phyloP scores from a whole-genome alignment of 768 basidiomycete species.

The Xerocomellus intermedius region DNA sequence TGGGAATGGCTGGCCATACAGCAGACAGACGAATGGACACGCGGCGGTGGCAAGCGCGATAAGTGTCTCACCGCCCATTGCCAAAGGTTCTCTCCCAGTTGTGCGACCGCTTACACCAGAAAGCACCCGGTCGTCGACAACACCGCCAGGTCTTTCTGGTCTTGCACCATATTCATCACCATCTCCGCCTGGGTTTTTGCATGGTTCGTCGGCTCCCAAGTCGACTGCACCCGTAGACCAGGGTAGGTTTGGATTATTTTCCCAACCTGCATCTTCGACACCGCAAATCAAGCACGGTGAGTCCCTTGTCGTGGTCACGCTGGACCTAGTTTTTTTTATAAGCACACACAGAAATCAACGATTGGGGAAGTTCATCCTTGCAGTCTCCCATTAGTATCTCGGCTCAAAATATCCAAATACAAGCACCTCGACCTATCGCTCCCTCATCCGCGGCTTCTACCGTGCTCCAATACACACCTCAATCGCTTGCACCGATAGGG shows the following conservation, averaged over 20 bases:
- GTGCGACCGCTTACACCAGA: conserved; percentile 28
- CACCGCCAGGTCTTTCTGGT: conserved; percentile 33
- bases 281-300: conserved; percentile 32
- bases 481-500: conserved; percentile 11
- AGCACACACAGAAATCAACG: conserved; percentile 19
- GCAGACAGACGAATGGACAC: conserved; percentile 27
- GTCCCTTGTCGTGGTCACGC: not conserved
- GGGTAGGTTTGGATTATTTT: conserved; percentile 18
- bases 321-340: not conserved
- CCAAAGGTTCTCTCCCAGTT: conserved; percentile 13
- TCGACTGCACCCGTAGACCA: conserved; percentile 17
- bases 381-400: conserved; percentile 17
- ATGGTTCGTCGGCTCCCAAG: conserved; percentile 29
- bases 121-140: conserved; percentile 33
- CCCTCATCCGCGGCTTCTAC: conserved; percentile 34
- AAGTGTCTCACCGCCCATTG: conserved; percentile 15
- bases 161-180: conserved; percentile 33
- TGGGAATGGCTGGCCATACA: conserved; percentile 50
- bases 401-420: conserved; percentile 25
- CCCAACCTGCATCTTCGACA: conserved; percentile 17
- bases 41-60: conserved; percentile 1
- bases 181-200: conserved; percentile 36
- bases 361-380: conserved; percentile 22
- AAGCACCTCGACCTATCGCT: conserved; percentile 28
- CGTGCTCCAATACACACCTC: conserved; percentile 29